A percentile compares a stretch with the other conserved stretches of the same genome.
Conservation (phyloP, 2,329 filamentous ascomycete genomes). For the Cladosporium oxysporum region DNA sequence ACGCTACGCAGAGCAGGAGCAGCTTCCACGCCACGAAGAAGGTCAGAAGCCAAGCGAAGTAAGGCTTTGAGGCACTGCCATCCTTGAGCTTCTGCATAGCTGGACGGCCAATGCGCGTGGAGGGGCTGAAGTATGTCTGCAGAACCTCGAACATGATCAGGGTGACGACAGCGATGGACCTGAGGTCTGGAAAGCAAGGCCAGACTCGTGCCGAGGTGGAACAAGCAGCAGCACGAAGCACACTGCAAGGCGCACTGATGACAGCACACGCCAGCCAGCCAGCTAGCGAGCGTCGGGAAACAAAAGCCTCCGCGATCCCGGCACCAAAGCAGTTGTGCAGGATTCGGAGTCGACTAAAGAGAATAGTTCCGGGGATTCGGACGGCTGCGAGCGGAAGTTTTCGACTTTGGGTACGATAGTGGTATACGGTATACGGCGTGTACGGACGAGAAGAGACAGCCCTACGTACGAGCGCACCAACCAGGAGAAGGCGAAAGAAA, state of each 20-base stretch:
- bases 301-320: neutral
- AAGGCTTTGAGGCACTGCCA: conserved; percentile 1
- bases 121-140: conserved; percentile 12
- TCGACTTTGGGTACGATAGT: neutral
- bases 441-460: neutral
- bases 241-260: neutral
- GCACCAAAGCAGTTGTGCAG: neutral
- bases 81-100: neutral
- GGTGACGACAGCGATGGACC: neutral
- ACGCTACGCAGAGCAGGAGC: conserved; percentile 63
- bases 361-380: neutral
- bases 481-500: neutral
- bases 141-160: conserved; percentile 13
- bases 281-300: neutral
- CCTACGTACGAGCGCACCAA: conserved; percentile 8
- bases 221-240: neutral
- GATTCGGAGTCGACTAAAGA: neutral
- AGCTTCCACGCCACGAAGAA: conserved; percentile 66
- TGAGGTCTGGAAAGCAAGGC: neutral
- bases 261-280: neutral
- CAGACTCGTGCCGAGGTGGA: conserved; percentile 1
- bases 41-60: conserved; percentile 23
- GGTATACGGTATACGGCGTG: neutral
- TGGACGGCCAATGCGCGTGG: conserved; percentile 18
- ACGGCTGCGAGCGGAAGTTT: neutral